phyloP scores from a whole-genome alignment of 768 basidiomycete species.

The Trichaptum fuscoviolaceum region DNA sequence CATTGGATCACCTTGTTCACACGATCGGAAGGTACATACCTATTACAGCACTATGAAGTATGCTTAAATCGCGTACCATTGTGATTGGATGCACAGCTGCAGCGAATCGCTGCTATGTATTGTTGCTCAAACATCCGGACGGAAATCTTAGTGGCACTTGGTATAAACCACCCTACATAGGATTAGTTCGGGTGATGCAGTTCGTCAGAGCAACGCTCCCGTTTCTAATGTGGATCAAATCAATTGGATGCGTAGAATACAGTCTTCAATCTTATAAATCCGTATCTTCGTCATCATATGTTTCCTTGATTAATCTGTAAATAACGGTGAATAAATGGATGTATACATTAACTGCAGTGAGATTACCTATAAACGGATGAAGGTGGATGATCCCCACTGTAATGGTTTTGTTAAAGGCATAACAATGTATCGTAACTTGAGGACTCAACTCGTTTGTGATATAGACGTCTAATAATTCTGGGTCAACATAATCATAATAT shows the following conservation, averaged over 20 bases:
- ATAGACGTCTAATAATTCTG: conserved; percentile 88
- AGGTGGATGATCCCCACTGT: conserved; percentile 92
- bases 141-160: too few relatives aligned
- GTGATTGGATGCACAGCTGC: background rate
- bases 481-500: conserved; percentile 94
- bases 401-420: background rate
- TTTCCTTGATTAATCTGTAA: conserved; percentile 79
- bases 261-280: conserved; percentile 44
- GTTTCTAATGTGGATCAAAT: background rate
- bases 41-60: background rate
- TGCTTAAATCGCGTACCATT: background rate
- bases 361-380: conserved; percentile 83
- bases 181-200: too few relatives aligned
- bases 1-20: background rate
- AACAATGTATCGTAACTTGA: background rate
- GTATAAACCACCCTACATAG: too few relatives aligned
- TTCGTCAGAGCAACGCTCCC: background rate
- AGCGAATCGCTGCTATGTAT: background rate
- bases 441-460: conserved; percentile 91
- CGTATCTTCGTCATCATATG: conserved; percentile 92
- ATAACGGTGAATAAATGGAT: conserved; percentile 12
- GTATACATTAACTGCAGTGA: background rate
- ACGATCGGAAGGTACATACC: background rate
- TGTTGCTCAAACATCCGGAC: background rate
- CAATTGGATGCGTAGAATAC: background rate